A percentile compares a stretch with the other conserved stretches of the same genome.
Evolutionary conservation across 768 basidiomycete genomes (phyloP).

Genomic region (Heimioporus sp.): DNA sequence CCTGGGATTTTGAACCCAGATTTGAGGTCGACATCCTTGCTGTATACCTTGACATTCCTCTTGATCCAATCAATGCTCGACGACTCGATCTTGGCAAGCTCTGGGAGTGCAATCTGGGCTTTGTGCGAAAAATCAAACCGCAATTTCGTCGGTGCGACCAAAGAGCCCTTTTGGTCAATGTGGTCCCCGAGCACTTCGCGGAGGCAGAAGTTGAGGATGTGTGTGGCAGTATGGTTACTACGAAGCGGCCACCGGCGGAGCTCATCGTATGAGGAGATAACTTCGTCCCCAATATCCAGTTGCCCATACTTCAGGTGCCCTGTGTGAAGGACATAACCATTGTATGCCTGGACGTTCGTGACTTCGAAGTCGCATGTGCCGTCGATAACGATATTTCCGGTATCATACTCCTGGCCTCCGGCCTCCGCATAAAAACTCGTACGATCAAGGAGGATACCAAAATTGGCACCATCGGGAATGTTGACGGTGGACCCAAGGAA

Average conservation of each 20-base stretch:
- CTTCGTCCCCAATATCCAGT: conserved; percentile 73
- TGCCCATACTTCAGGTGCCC: conserved; percentile 88
- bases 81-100: conserved; percentile 78
- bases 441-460: conserved; percentile 87
- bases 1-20: conserved; percentile 89
- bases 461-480: conserved; percentile 62
- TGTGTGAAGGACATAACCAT: conserved; percentile 93
- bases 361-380: conserved; percentile 92
- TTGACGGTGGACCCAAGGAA: conserved; percentile 68
- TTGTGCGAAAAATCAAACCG: conserved; percentile 99
- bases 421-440: conserved; percentile 98
- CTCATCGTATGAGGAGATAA: conserved; percentile 92
- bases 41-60: conserved; percentile 84
- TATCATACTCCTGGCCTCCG: conserved; percentile 97
- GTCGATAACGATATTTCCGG: conserved; percentile 91
- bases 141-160: conserved; percentile 93
- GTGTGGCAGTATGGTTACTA: conserved; percentile 98
- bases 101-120: conserved; percentile 70
- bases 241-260: conserved; percentile 94
- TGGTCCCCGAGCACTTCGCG: conserved; percentile 96
- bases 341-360: conserved; percentile 89
- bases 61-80: conserved; percentile 89
- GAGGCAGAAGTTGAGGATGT: conserved; percentile 92
- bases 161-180: conserved; percentile 96
- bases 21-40: conserved; percentile 78